Conservation (phyloP, 1,284 basidiomycete species). For the Trichosporon sp. region DNA sequence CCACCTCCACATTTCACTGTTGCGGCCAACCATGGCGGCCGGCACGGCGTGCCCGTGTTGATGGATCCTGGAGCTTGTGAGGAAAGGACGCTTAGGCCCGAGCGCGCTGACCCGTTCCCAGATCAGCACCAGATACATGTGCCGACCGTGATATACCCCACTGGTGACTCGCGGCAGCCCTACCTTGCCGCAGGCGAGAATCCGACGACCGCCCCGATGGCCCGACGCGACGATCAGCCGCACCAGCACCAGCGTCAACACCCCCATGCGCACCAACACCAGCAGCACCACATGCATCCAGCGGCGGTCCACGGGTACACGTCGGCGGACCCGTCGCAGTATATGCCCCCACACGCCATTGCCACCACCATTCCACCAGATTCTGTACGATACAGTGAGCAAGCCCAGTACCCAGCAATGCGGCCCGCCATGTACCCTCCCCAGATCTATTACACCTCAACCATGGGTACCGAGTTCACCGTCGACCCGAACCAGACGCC, state of each 20-base stretch:
- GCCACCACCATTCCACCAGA: slow-evolving; percentile 21
- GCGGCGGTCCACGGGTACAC: slow-evolving; percentile 17
- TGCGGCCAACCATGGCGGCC: not conserved
- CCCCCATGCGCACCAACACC: slow-evolving; percentile 15
- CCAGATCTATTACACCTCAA: slow-evolving; percentile 31
- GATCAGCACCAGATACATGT: slow-evolving; percentile 16
- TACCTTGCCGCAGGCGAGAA: not conserved
- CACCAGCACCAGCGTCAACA: slow-evolving; percentile 20
- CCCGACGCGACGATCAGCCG: slow-evolving; percentile 13
- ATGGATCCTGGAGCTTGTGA: slow-evolving; percentile 17
- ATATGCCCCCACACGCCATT: slow-evolving; percentile 22
- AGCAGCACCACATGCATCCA: slow-evolving; percentile 18
- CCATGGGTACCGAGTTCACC: slow-evolving; percentile 24
- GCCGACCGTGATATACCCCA: slow-evolving; percentile 7
- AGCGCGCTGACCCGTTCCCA: slow-evolving; percentile 16
- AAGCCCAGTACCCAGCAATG: slow-evolving; percentile 21
- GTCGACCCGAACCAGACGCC: slow-evolving; percentile 24
- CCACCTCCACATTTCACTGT: slow-evolving; percentile 18
- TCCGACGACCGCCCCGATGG: not conserved
- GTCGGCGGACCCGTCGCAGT: slow-evolving; percentile 26
- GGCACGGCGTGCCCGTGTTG: not conserved
- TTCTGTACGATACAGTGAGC: slow-evolving; percentile 28
- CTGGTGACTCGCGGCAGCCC: slow-evolving; percentile 12
- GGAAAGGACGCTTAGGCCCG: not conserved
- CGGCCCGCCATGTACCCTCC: slow-evolving; percentile 27